Base-by-base conservation (phyloP, 768 basidiomycete genomes). In the Strobilomyces confusus region DNA sequence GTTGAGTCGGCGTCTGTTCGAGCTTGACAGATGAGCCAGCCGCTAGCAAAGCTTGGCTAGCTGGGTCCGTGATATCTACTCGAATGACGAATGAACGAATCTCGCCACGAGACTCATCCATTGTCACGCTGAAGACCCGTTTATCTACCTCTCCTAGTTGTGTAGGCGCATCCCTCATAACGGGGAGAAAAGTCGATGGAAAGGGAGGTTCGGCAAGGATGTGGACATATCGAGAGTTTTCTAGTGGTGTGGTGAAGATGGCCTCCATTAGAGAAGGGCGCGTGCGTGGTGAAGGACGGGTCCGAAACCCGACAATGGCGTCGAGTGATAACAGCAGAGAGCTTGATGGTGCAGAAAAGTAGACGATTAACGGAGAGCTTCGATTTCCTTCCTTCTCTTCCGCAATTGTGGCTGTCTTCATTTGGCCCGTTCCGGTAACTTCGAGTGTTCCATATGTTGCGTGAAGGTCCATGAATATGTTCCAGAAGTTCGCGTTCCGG, bases 141-240 rank as follows among this genome's bases (percentile, higher is more conserved):
- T 63, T 56, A 22, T 43, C n/a, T n/a, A n/a, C 51, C 29, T 56
- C 61, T 25, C 3, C 12, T 5, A 37, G 17, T n/a, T 19, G 48
- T 30, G 7, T 42, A 9, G 9, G 40, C 6, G 12, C 14, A 32
- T 20, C 51, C 13, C 56, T 64, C 12, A 30, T 30, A 12, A 58
- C 41, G 20, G 66, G 38, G 5, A 36, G 48, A 22, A 52, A 38
- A 5, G 26, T 22, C 2, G 23, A 11, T 22, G 55, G 41, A 43
- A 57, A 17, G 11, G 68, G 68, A 14, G 56, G 54, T 45, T 62
- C 48, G 5, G 61, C 44, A 33, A 68, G 67, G 15, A 69, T 48
- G 44, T 69, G 66, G 19, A 65, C 63, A 23, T 49, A 33, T 43
- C 34, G 36, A 13, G 63, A 58, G 32, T 56, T 55, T 29, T 60